Conservation (phyloP, 23 red algal genomes). For the Chondrus crispus region DNA sequence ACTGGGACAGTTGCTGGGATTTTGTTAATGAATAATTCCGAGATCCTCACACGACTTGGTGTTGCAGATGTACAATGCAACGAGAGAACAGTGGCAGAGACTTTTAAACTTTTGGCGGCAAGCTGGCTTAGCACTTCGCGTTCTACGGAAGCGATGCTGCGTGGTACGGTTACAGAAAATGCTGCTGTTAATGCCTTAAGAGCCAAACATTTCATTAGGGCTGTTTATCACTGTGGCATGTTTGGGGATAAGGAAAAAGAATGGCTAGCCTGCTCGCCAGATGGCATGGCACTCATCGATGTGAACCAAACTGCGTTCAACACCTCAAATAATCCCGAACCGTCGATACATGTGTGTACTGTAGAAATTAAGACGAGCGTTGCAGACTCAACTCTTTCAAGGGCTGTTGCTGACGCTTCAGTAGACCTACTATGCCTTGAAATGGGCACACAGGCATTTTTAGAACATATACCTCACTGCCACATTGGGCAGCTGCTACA, state of each 20-base stretch:
- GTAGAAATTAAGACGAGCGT: background rate
- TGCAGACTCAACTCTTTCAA: background rate
- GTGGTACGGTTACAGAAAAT: background rate
- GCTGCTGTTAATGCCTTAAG: background rate
- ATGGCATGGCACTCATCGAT: background rate
- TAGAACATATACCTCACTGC: background rate
- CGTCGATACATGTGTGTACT: background rate
- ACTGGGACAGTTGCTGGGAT: background rate
- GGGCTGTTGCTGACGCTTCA: background rate
- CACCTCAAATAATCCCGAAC: background rate
- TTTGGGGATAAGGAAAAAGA: background rate
- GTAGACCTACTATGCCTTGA: background rate
- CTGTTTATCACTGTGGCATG: background rate
- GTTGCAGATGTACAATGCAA: background rate
- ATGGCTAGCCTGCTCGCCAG: background rate
- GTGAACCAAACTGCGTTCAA: background rate
- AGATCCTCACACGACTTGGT: background rate
- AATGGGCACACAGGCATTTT: background rate
- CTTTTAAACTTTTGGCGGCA: background rate
- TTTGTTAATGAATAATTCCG: background rate
- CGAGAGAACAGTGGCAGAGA: background rate
- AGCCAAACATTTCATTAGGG: background rate
- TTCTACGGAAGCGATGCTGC: background rate
- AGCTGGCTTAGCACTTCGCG: background rate
- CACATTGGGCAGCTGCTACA: background rate